Conservation (phyloP, 441 rosid genomes). For the Gossypium schwendimanii region DNA sequence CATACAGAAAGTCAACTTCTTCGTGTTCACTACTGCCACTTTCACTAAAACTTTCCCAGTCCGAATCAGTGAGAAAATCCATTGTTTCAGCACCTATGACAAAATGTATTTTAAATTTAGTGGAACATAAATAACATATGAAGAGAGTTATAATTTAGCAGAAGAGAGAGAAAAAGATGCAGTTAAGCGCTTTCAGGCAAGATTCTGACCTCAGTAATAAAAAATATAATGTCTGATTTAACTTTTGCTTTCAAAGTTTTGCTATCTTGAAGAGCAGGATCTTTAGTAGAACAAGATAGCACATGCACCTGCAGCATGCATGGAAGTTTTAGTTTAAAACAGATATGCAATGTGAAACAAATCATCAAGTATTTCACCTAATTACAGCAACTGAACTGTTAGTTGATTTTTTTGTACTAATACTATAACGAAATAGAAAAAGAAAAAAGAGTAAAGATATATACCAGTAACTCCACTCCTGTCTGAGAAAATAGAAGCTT, state of each 20-base stretch:
- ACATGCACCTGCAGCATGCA: not conserved
- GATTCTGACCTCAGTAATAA: conserved; percentile 27
- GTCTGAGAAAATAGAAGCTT: conserved; percentile 2
- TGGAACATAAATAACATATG: conserved; percentile 1
- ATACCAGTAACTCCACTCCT: conserved; percentile 17
- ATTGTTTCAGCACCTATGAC: conserved; percentile 37
- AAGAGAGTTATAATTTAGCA: not conserved
- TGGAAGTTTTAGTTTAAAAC: not conserved
- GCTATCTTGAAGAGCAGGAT: not conserved
- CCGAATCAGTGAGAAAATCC: conserved; percentile 66
- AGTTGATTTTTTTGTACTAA: not conserved
- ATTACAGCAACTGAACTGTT: not conserved
- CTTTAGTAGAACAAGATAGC: not conserved
- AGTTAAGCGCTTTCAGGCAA: conserved; percentile 11
- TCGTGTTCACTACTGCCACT: conserved; percentile 64
- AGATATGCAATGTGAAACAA: not conserved
- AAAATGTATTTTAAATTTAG: conserved; percentile 14
- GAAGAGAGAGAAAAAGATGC: not conserved
- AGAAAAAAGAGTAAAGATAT: not conserved
- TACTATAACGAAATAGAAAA: not conserved
- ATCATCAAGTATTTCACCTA: not conserved
- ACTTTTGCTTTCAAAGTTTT: not conserved
- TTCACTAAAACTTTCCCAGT: conserved; percentile 84
- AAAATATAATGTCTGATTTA: not conserved
- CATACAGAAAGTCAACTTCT: conserved; percentile 51